Evolutionary conservation across 2,329 filamentous ascomycete species (phyloP).

Genomic region (Juglanconis juglandina): DNA sequence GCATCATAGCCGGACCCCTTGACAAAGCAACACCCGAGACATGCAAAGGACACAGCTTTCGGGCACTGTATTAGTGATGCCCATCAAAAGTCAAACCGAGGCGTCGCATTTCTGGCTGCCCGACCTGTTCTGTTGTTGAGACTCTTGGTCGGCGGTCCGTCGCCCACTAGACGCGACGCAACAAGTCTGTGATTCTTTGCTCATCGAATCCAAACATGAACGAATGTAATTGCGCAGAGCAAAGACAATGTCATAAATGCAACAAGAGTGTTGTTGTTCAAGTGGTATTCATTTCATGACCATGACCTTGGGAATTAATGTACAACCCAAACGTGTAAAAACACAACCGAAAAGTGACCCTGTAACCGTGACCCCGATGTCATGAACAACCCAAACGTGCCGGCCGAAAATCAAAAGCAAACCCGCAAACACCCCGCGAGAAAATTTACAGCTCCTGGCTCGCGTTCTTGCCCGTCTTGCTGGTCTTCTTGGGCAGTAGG

Average conservation of each 20-base stretch:
- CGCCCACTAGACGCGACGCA: no score
- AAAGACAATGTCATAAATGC: neutral
- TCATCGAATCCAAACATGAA: neutral
- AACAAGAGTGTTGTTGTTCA: slow-evolving; percentile 32
- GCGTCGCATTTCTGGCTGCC: no score
- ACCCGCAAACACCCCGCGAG: slow-evolving; percentile 31
- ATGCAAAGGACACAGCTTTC: no score
- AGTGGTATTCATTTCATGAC: slow-evolving; percentile 59
- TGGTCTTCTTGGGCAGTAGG: slow-evolving; percentile 98
- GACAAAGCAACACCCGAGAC: no score
- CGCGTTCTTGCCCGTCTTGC: slow-evolving; percentile 85
- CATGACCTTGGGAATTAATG: slow-evolving; percentile 67
- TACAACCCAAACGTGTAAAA: slow-evolving; percentile 64
- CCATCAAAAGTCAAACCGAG: no score
- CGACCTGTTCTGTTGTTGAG: no score
- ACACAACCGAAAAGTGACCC: slow-evolving; percentile 62
- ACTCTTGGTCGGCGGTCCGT: no score
- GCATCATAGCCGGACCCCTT: no score
- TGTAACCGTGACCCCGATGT: slow-evolving; percentile 75
- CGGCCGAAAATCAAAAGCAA: slow-evolving; percentile 60
- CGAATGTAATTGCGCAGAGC: neutral
- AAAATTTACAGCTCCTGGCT: slow-evolving; percentile 86
- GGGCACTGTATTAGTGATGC: no score
- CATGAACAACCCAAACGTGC: slow-evolving; percentile 70
- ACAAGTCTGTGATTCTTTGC: no score